These are phyloP conservation scores for Setomelanomma holmii DNA, from an alignment of 2,329 filamentous ascomycete species.

Conservation along the genomic window DNA sequence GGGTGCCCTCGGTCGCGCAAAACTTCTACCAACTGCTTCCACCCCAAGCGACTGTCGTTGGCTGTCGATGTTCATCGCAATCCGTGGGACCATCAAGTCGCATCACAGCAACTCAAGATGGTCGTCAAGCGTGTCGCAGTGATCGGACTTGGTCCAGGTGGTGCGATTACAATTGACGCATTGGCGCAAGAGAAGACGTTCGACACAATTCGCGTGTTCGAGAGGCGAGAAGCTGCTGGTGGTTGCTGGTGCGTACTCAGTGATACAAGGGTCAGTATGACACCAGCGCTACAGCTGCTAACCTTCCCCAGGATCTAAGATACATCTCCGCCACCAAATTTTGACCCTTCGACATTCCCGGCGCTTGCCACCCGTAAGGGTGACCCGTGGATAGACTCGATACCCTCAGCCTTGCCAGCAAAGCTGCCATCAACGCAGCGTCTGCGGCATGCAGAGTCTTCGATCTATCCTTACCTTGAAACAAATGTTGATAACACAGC, in stretches of 20 bases:
- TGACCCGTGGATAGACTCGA: conserved; percentile 23
- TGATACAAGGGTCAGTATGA: background rate
- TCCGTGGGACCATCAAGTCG: too few relatives aligned
- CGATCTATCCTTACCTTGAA: conserved; percentile 67
- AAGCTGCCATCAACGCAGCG: conserved; percentile 20
- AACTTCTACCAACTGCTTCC: background rate
- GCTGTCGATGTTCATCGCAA: background rate
- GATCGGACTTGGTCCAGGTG: conserved; percentile 67
- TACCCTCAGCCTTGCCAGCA: conserved; percentile 27
- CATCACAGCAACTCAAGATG: too few relatives aligned
- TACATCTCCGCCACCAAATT: conserved; percentile 21
- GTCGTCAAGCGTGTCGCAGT: conserved; percentile 59
- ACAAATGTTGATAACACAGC: conserved; percentile 67
- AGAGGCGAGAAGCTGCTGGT: conserved; percentile 65
- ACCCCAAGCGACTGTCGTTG: background rate
- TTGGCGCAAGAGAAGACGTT: conserved; percentile 65
- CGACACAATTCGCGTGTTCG: conserved; percentile 67
- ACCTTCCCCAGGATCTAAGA: conserved; percentile 30
- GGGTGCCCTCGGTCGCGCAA: background rate
- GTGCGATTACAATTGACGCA: conserved; percentile 67
- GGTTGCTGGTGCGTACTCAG: conserved; percentile 65
- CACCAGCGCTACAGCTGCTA: background rate
- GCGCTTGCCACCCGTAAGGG: conserved; percentile 26
- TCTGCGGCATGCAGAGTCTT: conserved; percentile 34
- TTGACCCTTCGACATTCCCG: conserved; percentile 26